Base-by-base conservation (phyloP, 2,329 filamentous ascomycete species). In the Epichloe hybrida region DNA sequence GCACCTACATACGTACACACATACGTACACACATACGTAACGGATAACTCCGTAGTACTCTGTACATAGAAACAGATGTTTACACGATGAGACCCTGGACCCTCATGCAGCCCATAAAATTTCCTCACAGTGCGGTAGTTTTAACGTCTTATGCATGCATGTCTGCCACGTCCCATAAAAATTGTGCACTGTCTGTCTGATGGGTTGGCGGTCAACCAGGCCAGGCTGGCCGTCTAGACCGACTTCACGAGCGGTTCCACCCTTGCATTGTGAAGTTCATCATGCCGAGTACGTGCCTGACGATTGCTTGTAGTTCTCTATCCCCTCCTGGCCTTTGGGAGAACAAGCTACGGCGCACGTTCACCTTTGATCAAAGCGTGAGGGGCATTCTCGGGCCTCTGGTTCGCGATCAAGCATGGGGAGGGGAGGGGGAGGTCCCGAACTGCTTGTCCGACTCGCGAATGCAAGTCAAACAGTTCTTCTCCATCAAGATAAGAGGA, bases 41-140 rank as follows among this genome's bases (percentile, higher is more conserved):
- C 21, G 21, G 5, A 23, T 6, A n/a, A n/a, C n/a, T n/a, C n/a
- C n/a, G n/a, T n/a, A n/a, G n/a, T n/a, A n/a, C n/a, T n/a, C n/a
- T n/a, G 23, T 27, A 27, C 23, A 17, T 39, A 12, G 34, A 48
- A n/a, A n/a, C n/a, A n/a, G n/a, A n/a, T n/a, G n/a, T n/a, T n/a
- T n/a, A n/a, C n/a, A n/a, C 38, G 37, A 42, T n/a, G 12, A 45
- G 45, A 42, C 39, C 38, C 50, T 46, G 38, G 49, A 47, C 43
- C 44, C 44, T 51, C 38, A 38, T 48, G 40, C 47, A 52, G 43
- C 31, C 47, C 37, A 50, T 44, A 46, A 47, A 46, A 47, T 46
- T 46, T 49, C 40, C 13, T 39, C 5, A 3, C 27, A 35, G 35
- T 47, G 43, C 47, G 51, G 42, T 50, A 46, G 35, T 37, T 38